A percentile compares a stretch with the other conserved stretches of the same genome.
These are phyloP conservation scores for Ricinus communis DNA, from an alignment of 345 rosid genomes.

Conservation along the genomic window DNA sequence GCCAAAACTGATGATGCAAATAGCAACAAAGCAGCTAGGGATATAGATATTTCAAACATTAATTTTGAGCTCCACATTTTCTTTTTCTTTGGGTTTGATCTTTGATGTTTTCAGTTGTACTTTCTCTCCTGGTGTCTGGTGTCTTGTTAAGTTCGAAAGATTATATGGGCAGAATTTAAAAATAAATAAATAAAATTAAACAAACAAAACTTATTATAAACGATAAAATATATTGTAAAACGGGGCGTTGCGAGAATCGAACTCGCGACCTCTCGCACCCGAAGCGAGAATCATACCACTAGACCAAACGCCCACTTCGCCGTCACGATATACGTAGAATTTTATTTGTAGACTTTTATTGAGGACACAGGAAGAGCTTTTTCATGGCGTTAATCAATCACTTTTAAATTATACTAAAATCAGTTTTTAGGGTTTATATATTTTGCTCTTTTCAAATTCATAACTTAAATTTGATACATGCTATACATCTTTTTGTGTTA, in stretches of 20 bases:
- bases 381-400: too few relatives aligned
- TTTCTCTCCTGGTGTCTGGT: too few relatives aligned
- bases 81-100: neutral
- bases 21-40: slow-evolving; percentile 46
- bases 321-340: too few relatives aligned
- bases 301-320: slow-evolving; percentile 58
- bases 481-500: neutral
- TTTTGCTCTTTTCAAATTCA: neutral
- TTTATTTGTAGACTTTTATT: neutral
- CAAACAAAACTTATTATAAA: too few relatives aligned
- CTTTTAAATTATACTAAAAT: neutral
- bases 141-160: too few relatives aligned
- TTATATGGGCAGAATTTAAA: too few relatives aligned
- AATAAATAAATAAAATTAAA: neutral
- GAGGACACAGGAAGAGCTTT: too few relatives aligned
- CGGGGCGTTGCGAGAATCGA: slow-evolving; percentile 96
- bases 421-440: neutral
- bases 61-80: neutral
- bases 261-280: slow-evolving; percentile 97
- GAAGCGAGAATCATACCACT: slow-evolving; percentile 98
- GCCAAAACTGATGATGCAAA: slow-evolving; percentile 50
- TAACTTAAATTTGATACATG: neutral
- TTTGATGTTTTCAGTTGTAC: neutral
- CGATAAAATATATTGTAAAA: too few relatives aligned
- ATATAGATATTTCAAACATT: slow-evolving; percentile 6